A percentile compares a stretch with the other conserved stretches of the same genome.
Conservation (phyloP, 441 rosid species). For the Jatropha podagrica region DNA sequence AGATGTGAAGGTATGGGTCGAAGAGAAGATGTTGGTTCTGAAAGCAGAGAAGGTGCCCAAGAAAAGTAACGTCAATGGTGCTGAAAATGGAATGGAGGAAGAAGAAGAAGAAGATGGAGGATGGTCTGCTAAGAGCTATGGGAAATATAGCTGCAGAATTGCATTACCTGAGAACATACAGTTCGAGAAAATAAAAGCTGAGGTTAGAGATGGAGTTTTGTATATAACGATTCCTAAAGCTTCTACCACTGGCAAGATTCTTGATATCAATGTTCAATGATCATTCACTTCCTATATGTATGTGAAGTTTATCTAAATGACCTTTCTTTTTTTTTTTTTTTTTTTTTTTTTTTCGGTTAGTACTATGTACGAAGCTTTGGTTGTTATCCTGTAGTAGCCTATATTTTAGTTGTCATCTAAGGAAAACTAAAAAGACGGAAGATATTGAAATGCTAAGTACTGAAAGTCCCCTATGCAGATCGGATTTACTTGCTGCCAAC, state of each 20-base stretch:
- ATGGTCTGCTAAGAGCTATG: slow-evolving; percentile 63
- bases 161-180: slow-evolving; percentile 59
- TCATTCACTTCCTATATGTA: background rate
- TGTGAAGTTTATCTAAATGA: no score
- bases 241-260: slow-evolving; percentile 23
- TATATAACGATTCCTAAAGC: slow-evolving; percentile 54
- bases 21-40: no score
- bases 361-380: no score
- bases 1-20: slow-evolving; percentile 39
- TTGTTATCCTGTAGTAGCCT: no score
- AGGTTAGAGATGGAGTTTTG: slow-evolving; percentile 63
- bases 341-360: no score
- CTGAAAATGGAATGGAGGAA: slow-evolving; percentile 11
- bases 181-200: slow-evolving; percentile 65
- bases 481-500: no score
- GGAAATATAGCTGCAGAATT: slow-evolving; percentile 50
- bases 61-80: slow-evolving; percentile 16
- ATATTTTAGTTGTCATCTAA: no score
- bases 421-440: no score
- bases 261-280: slow-evolving; percentile 51
- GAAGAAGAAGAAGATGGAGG: slow-evolving; percentile 42
- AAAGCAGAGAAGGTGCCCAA: slow-evolving; percentile 44
- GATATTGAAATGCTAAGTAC: no score
- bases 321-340: background rate
- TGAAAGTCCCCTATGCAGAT: no score